Evolutionary conservation across 1,284 basidiomycete species (phyloP), one percentile per base, ranked within the genome.

Genomic region (Ceraceosorus guamensis): DNA sequence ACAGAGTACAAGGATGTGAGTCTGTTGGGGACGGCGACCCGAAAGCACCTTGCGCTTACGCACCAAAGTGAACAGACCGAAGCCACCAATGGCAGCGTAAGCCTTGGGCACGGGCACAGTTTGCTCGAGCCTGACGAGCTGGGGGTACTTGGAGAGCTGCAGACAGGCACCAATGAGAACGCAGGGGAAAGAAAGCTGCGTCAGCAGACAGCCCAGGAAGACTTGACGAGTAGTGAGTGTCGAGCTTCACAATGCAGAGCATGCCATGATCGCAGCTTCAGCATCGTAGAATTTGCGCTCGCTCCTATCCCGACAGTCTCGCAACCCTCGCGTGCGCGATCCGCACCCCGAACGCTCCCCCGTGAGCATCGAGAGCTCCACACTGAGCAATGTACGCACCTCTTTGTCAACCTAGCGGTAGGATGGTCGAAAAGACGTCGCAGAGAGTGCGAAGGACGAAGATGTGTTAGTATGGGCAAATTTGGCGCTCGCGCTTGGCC

Each of bases 61-160:
- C 58, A 74, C 70, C 37, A 75, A 54, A 50, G 71, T 70, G 65
- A 78, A 75, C 75, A 91, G 77, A 55, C 81, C 70, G 62, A 86
- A 80, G 63, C 82, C 82, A 59, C 87, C 89, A 68, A 96, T 79
- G 70, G 88, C 89, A 63, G 86, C 83, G 79, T 93, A 92, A 16
- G 89, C 84, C 84, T 97, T 97, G 70, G 93, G 92, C 46, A 97
- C 80, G 73, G 89, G 87, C 5, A 90, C 92, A 78, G 86, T 87
- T 77, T 87, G 83, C 82, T 98, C 92, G 68, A 96, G 77, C 72
- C 83, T 66, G 67, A 65, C 65, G 14, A 67, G 59, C 48, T 62
- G 60, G 37, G 91, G 88, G 80, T 92, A 96, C 82, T 90, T 92
- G 76, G 86, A 83, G 72, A 98, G 87, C 91, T 82, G 75, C 24